Evolutionary conservation across 345 rosid species (phyloP), one percentile per base, ranked within the genome.

Genomic region (Camelina laxa): DNA sequence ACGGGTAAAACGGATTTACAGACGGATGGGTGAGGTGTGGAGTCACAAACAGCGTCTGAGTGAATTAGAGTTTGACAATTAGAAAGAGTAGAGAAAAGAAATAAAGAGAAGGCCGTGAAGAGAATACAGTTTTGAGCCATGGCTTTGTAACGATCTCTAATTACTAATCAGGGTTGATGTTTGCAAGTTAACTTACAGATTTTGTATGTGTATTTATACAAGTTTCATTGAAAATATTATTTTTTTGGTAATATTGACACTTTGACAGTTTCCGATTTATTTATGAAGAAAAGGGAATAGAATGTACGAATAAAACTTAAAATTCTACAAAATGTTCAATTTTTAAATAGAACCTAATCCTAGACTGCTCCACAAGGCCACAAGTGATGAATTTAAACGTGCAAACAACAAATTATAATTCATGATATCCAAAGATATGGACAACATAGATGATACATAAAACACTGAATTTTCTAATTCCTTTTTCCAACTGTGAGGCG

Each of bases 1-100:
- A 45, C 6, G 9, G 73, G 72, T 38, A 77, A 47, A 21, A 27
- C 51, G 27, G 81, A 72, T 47, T 48, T 77, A 11, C 81, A 77
- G 3, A 77, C 54, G 9, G 36, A 4, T 2, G 73, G 76, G 15
- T 77, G 19, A 31, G 24, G 72, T 56, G 76, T 77, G 39, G 48
- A 4, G 6, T 64, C 60, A 58, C 81, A 72, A 57, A 77, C 47
- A 36, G 20, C 9, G 49, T 78, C 58, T 1, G 64, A 44, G 9
- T 69, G 66, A 45, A 38, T 65, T 56, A 51, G 36, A 30, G 61
- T 16, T 33, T 45, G 69, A 30, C 60, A 67, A 59, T 59, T 27
- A 42, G 58, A 65, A 47, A 61, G 39, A 41, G 48, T 39, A 8
- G 59, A 42, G 19, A 55, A 44, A 24, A 63, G 0, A 59, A 75